Base-by-base conservation (phyloP, 176 grass and related monocot species). In the Pontederia crassipes region DNA sequence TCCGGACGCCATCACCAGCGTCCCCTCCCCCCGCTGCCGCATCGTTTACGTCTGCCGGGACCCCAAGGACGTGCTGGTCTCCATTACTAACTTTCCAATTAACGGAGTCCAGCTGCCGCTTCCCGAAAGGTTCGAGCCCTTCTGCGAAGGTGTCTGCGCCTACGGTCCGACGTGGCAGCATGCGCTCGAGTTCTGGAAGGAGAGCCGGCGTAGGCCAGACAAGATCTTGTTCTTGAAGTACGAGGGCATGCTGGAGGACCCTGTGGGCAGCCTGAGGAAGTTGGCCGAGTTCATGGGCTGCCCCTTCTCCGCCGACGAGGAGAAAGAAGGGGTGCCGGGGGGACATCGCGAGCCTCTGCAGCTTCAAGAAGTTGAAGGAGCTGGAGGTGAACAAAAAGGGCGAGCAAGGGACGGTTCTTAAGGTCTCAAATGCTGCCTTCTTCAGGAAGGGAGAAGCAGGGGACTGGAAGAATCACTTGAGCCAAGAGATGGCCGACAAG, bases 41-140 rank as follows among this genome's bases (percentile, higher is more conserved):
- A 0, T 80, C 11, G 58, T 88, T 1, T 83, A 83, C 49, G 4
- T 83, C 5, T 83, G 65, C 14, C 13, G 85, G 5, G 73, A 89
- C n/a, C 73, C 77, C 20, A 89, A 83, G 66, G 85, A 88, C 54
- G 11, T 52, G 0, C 1, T 77, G 17, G 59, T 83, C 24, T 88
- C 80, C 0, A 0, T 3, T 16, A 83, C 59, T 68, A 0, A 61
- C 4, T 83, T 65, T 64, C 8, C 5, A 0, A 46, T 50, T 4
- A 4, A 4, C 20, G 20, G 20, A 24, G 20, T 24, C 20, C 9
- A 0, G 0, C 47, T 1, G 29, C 1, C n/a, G 50, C 1, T 2
- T 8, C 58, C 28, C 8, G 48, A 55, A 10, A 13, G 46, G 8
- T 17, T 83, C 15, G 57, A 69, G 1, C 11, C 48, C 4, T 45